Evolutionary conservation across 2,329 filamentous ascomycete genomes (phyloP), one percentile per base, ranked within the genome.

Genomic region (Penicillium sp.): DNA sequence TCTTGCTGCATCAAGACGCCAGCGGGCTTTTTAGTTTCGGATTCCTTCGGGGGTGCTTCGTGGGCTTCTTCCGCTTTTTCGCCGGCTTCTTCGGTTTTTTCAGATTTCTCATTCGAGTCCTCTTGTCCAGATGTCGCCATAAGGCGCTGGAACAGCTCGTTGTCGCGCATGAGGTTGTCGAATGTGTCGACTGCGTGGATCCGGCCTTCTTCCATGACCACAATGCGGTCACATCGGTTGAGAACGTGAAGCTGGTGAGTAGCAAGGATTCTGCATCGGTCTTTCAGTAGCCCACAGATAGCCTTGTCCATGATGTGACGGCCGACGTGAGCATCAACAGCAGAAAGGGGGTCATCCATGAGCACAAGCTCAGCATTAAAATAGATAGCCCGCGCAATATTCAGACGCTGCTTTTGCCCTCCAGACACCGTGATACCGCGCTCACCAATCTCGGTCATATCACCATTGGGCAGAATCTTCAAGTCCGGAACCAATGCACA

Each of bases 171-270:
- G 18, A 97, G 81, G 55, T 95, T 92, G 31, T 90, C 85, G 66
- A 93, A 97, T 0, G 92, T 97, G 63, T 94, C 92, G 37, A 97
- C 80, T 4, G 92, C 90, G 71, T 89, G 85, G 52, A 97, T 89
- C 51, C 82, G 85, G 43, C 94, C 94, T 15, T 87, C 85, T 53
- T 97, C 89, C 85, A 99, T 92, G 85, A 92, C 92, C 47, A 97
- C 86, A 61, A 97, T 93, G 31, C 93, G 84, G 70, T 97, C 93
- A 66, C 92, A 97, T 31, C 92, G 87, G 69, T 84, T 92, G 6
- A 97, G 82, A 6, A 97, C 92, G 79, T 95, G 94, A 14, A 97
- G 84, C 72, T 97, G 93, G 73, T 99, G 94, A 0, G 94, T 99
- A 1, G 93, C 94, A 29, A 99, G 80, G 31, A 97, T 88, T 20